Base-by-base conservation (phyloP, 2,329 filamentous ascomycete genomes). In the Pseudopyricularia cyperi region DNA sequence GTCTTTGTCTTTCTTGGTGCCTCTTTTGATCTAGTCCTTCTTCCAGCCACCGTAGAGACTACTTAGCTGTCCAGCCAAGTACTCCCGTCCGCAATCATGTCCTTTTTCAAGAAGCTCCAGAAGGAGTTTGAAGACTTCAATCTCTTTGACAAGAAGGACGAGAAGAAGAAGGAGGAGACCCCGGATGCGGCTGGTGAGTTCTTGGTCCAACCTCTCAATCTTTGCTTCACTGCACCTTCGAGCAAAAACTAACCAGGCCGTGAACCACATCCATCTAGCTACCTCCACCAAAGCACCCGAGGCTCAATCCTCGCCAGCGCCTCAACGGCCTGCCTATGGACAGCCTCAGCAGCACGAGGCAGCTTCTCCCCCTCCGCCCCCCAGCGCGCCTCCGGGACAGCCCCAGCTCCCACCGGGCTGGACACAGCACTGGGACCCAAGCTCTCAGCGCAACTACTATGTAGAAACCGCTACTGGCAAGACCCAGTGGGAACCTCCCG, bases 391-490 rank as follows among this genome's bases (percentile, higher is more conserved):
- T 30, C 19, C 34, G 1, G 48, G 33, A 12, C 48, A 50, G 33
- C 37, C 49, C 1, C 35, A 51, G 34, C 49, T 51, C 24, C 49
- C 49, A 3, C 49, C 49, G 35, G 49, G 49, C 49, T 51, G 49
- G 49, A 34, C 49, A 12, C 30, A 19, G 11, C 49, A 51, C 22
- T 51, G 24, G 24, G 49, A 51, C 28, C 49, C 24, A 14, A 30
- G 14, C 26, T 44, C 34, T 26, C 49, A 44, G 35, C 37, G 49
- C 9, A 11, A 39, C 26, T 82, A 73, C 66, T 83, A 76, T 57
- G 67, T 80, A 52, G 75, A 82, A 58, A 67, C 75, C 52, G 64
- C 74, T 37, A 77, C 75, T 12, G 76, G 76, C 22, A 72, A 71
- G 54, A 71, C 75, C 1, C 75, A 80, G 57, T 82, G 78, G 78